A percentile compares a stretch with the other conserved stretches of the same genome.
Conservation (phyloP, 495 filamentous ascomycete genomes). For the Glarea lozoyensis region DNA sequence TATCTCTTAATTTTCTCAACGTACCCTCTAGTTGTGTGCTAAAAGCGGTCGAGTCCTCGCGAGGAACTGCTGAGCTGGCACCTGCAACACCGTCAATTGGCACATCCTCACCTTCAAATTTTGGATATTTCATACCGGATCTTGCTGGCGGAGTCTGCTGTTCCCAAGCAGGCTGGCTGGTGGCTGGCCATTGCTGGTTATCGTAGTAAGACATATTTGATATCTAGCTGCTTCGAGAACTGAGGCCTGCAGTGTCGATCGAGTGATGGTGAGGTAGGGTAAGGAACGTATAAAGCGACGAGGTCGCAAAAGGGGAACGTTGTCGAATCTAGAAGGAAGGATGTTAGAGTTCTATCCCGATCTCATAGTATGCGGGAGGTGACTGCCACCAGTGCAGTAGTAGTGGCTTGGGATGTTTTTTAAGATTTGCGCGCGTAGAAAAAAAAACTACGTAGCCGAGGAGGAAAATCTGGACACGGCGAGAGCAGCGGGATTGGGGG, state of each 20-base stretch:
- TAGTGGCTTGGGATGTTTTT: not conserved
- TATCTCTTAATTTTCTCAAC: slow-evolving; percentile 25
- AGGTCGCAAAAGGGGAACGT: slow-evolving; percentile 13
- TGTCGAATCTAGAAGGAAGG: not conserved
- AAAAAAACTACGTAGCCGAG: slow-evolving; percentile 17
- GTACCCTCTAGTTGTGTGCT: slow-evolving; percentile 87
- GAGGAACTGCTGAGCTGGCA: slow-evolving; percentile 66
- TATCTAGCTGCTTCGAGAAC: slow-evolving; percentile 17
- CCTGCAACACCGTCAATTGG: slow-evolving; percentile 45
- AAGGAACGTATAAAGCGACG: slow-evolving; percentile 20
- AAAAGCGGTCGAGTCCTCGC: slow-evolving; percentile 75
- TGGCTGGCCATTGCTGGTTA: slow-evolving; percentile 67
- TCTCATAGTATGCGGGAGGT: not conserved
- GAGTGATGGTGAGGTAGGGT: slow-evolving; percentile 10
- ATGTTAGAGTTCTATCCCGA: no score
- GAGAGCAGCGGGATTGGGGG: slow-evolving; percentile 5
- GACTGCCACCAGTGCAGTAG: not conserved
- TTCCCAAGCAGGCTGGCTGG: slow-evolving; percentile 64
- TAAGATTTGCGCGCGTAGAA: slow-evolving; percentile 3
- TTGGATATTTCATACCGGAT: slow-evolving; percentile 65
- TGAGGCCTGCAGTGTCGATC: slow-evolving; percentile 22
- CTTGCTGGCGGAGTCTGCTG: slow-evolving; percentile 79
- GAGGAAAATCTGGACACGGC: slow-evolving; percentile 15
- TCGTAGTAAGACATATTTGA: slow-evolving; percentile 82
- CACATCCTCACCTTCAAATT: not conserved